Evolutionary conservation across 805 yeast genomes (phyloP), one percentile per base, ranked within the genome.

Genomic region (Saccharomyces jurei): DNA sequence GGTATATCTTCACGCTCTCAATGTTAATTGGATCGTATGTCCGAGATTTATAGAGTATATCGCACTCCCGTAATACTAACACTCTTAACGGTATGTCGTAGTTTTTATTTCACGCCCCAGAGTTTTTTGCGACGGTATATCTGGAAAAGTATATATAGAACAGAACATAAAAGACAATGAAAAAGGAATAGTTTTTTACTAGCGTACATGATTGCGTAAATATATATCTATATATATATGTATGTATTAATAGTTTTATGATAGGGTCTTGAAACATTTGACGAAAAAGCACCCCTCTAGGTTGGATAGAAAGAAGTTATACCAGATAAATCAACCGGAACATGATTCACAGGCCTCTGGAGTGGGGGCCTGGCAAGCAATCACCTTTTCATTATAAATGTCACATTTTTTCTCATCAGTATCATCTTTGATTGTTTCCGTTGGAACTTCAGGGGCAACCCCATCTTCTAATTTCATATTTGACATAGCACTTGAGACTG

Each of bases 271-370:
- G 25, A 36, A 17, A 36, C 25, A 36, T 36, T 9, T 36, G 17
- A 36, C 25, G 25, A 17, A 36, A 17, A 17, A 11, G 9, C 8
- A n/a, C 44, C 44, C 21, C 21, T 17, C 4, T 4, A 17, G 8
- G 44, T 17, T 17, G 9, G 17, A 36, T 17, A 36, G 21, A 4
- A 17, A 36, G 6, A 10, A n/a, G 10, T n/a, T 17, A 10, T 3
- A 17, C 8, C 17, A n/a, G 22, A 36, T 9, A 17, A 36, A 54
- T 73, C 75, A 94, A 77, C 98, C 98, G 56, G 98, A 92, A 78
- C 99, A 94, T 98, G 94, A 94, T 69, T 92, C 92, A 76, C 99
- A 92, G 51, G 98, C 83, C 76, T 89, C 98, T 56, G 97, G 97
- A 77, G 94, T 92, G 71, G 87, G 84, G 71, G 94, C 90, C 54